Evolutionary conservation across 345 rosid genomes (phyloP), one percentile per base, ranked within the genome.

Genomic region (Lepidium didymum): DNA sequence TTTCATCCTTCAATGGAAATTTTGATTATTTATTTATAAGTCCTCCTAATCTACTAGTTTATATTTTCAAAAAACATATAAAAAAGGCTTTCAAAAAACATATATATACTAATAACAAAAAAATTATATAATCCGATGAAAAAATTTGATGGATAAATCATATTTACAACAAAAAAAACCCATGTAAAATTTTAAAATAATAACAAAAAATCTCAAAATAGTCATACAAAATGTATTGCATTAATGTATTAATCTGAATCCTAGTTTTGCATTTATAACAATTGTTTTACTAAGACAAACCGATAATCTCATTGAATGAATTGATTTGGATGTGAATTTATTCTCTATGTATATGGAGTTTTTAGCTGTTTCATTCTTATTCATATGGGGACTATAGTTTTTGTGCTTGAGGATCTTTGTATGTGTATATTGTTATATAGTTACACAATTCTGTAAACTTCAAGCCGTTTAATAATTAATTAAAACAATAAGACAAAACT

Each of bases 401-500:
- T 60, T 19, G 68, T 60, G 61, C 44, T 50, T 40, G 1, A 38
- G 51, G 58, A 8, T 60, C n/a, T 51, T 41, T 6, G 3, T 45
- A 67, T 16, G 38, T 16, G 11, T 62, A 35, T 19, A 8, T 27
- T n/a, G 10, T 67, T 29, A 15, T 41, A 54, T 66, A 73, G 46
- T 40, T 73, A 43, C 33, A 33, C 16, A 35, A 19, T 9, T 53
- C 44, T 27, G 1, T 27, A 11, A 46, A 37, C 8, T 25, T 53
- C 57, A 58, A 67, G 69, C 42, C 23, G 29, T 47, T 37, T 68
- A 23, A 37, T 67, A 43, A 25, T 61, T 36, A 36, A 67, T 46
- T 57, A 68, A 27, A 27, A 53, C 64, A 74, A 67, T 19, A 74
- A 67, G 68, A 60, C 78, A 74, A 61, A 19, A 35, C 10, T 7